Evolutionary conservation across 805 yeast genomes (phyloP), one percentile per base, ranked within the genome.

Genomic region (Starmerella potacharoeniae): DNA sequence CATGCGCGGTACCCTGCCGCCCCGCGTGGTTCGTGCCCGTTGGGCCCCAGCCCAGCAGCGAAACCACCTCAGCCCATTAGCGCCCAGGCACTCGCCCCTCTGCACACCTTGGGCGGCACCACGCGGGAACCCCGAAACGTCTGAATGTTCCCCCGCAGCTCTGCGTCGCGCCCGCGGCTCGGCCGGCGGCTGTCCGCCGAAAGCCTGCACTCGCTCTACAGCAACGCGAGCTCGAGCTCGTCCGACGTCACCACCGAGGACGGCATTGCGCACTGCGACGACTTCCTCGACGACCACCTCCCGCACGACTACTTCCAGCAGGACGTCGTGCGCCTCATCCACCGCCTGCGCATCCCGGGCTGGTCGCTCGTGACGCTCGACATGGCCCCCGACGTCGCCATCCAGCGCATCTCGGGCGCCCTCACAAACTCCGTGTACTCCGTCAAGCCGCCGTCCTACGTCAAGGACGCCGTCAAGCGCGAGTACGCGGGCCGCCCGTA

Each of bases 391-490:
- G 73, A 72, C 22, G 68, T 91, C 41, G 73, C 69, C 28, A 68
- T 90, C 22, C 74, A 71, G 42, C 77, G 96, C 60, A 87, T 93
- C 50, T 79, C 86, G 39, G 97, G 98, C 22, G 98, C 98, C 0
- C 76, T 93, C 67, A 93, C 97, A 22, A 93, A 93, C 68, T 84
- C 90, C 36, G 85, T 91, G 53, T 93, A 84, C 68, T 81, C 81
- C 64, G 78, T 93, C 3, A 83, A 78, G 63, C 82, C 85, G 53
- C 81, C 80, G 0, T 52, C 64, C 31, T 62, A 65, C 55, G 49
- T 66, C 48, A 69, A 61, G 60, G 74, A 67, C 46, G 58, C 60
- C 52, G 67, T 66, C 65, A 74, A 64, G 55, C 55, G 65, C 13
- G 68, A 68, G 48, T 55, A 65, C 58, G 55, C 57, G 7, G 64